phyloP scores from a whole-genome alignment of 2,329 filamentous ascomycete genomes.

The Chaetomiaceae sp. region DNA sequence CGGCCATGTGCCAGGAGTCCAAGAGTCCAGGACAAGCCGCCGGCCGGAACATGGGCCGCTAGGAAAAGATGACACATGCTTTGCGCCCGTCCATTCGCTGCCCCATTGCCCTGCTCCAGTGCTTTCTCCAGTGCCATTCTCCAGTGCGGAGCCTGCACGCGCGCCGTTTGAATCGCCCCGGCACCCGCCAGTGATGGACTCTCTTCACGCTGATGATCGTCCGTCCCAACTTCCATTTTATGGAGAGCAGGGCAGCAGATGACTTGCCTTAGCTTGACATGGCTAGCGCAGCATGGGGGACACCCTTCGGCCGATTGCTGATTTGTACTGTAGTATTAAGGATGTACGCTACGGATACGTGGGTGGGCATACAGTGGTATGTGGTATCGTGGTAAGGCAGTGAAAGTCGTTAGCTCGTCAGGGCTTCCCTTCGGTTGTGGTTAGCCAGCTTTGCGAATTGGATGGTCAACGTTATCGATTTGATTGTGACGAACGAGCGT shows the following conservation, averaged over 20 bases:
- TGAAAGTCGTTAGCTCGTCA: too few relatives aligned
- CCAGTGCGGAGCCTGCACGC: background rate
- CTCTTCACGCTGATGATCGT: background rate
- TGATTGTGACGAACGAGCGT: conserved; percentile 3
- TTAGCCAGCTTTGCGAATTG: too few relatives aligned
- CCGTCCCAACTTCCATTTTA: background rate
- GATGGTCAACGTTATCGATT: background rate
- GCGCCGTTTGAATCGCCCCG: background rate
- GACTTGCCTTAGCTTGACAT: background rate
- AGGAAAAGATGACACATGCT: conserved; percentile 1
- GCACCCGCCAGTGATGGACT: too few relatives aligned
- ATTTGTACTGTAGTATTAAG: too few relatives aligned
- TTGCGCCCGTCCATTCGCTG: too few relatives aligned
- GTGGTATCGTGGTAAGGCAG: too few relatives aligned
- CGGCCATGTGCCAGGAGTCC: conserved; percentile 5
- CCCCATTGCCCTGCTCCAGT: too few relatives aligned
- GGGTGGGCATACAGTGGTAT: too few relatives aligned
- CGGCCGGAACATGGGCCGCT: background rate
- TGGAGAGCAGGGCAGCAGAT: background rate
- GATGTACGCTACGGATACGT: too few relatives aligned
- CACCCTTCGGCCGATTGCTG: too few relatives aligned
- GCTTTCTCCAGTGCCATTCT: background rate
- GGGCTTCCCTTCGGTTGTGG: too few relatives aligned
- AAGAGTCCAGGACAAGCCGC: background rate
- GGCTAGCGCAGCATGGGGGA: conserved; percentile 3